Evolutionary conservation across 2,329 filamentous ascomycete species (phyloP), one percentile per base, ranked within the genome.

Genomic region (Diaporthe citri): DNA sequence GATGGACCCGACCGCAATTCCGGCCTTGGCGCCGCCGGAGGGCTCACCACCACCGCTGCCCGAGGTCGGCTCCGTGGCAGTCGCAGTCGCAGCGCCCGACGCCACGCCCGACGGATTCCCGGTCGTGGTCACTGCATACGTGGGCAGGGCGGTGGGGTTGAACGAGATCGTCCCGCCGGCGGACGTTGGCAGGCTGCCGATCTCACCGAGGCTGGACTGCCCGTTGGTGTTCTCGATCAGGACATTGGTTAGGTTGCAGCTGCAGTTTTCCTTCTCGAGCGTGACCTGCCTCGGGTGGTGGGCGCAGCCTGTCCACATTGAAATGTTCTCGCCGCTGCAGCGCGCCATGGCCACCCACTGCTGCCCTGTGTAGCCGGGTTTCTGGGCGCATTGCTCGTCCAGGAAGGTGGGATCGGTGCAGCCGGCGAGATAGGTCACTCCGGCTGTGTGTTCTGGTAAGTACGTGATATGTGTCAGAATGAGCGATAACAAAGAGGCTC

Each of bases 261-360:
- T 46, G 17, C 67, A 71, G 39, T 71, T 71, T 20, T 71, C 67
- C 25, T 71, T 71, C 17, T 71, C 67, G 36, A 71, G 67, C 25
- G 41, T 39, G 39, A 57, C 41, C 20, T 57, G 36, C 2, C 28
- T 28, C 13, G 67, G 36, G 7, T 71, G 67, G 3, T 71, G 51
- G 4, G 36, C 67, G 25, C 67, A 71, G 52, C 67, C 67, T 43
- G 67, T 57, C 67, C 67, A 71, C 10, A 57, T 0, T 6, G 67
- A 71, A 28, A 57, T 17, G 15, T 71, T 71, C 17, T 56, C 51
- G 28, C 67, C 67, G 52, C 52, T 57, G 67, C 67, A 71, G 28
- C 67, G 67, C 10, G 67, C 67, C 67, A 71, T 31, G 39, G 67
- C 52, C 5, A 71, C 67, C 67, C 67, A 71, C 52, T 71, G 67